Conservation (phyloP, 257 asterid species). For the Phtheirospermum japonicum region DNA sequence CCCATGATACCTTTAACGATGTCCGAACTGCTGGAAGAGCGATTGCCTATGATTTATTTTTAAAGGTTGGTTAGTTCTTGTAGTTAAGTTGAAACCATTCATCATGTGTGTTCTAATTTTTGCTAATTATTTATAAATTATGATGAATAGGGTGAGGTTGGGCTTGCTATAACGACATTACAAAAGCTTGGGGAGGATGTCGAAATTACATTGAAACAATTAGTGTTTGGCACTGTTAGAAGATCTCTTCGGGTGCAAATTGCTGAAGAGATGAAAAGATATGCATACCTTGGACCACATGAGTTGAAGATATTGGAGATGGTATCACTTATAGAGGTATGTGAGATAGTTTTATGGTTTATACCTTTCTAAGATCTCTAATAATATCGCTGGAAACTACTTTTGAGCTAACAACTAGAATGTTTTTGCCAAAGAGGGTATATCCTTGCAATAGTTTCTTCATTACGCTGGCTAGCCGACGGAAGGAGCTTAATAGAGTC, state of each 20-base stretch:
- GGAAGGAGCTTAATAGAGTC: slow-evolving; percentile 46
- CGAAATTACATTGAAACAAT: slow-evolving; percentile 67
- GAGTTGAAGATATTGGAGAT: slow-evolving; percentile 79
- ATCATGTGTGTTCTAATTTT: slow-evolving; percentile 27
- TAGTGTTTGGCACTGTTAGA: slow-evolving; percentile 87
- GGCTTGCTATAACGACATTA: slow-evolving; percentile 84
- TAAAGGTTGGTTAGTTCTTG: slow-evolving; percentile 59
- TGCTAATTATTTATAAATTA: slow-evolving; percentile 16
- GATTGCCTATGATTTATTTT: slow-evolving; percentile 79
- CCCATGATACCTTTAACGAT: slow-evolving; percentile 78
- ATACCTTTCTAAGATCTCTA: slow-evolving; percentile 26
- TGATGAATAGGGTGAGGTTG: slow-evolving; percentile 73
- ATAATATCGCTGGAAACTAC: slow-evolving; percentile 26
- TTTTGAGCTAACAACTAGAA: slow-evolving; percentile 47
- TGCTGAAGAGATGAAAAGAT: slow-evolving; percentile 73
- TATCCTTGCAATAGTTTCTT: slow-evolving; percentile 90
- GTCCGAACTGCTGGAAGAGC: slow-evolving; percentile 84
- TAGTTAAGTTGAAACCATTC: slow-evolving; percentile 20
- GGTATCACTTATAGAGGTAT: slow-evolving; percentile 84
- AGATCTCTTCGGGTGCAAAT: slow-evolving; percentile 77
- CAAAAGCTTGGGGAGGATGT: slow-evolving; percentile 98
- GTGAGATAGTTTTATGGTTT: slow-evolving; percentile 31
- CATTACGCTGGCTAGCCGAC: slow-evolving; percentile 56
- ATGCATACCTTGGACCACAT: slow-evolving; percentile 64
- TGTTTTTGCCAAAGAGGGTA: slow-evolving; percentile 70